Conservation (phyloP, 83 land plant genomes). For the Diphasiastrum complanatum region DNA sequence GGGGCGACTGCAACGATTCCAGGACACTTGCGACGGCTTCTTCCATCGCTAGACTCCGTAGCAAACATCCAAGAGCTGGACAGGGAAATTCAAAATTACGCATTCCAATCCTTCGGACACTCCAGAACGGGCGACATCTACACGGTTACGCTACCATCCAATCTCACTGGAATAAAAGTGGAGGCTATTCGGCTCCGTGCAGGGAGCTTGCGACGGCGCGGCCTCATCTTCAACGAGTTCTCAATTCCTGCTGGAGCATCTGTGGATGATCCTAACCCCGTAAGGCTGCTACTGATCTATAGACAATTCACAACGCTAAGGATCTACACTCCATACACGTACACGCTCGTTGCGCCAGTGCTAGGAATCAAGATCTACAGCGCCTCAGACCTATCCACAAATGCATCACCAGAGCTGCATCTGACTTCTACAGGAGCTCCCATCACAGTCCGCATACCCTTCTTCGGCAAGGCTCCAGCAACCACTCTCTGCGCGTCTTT, state of each 20-base stretch:
- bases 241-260: constrained; percentile 37
- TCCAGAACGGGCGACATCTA: constrained; percentile 6
- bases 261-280: constrained; percentile 40
- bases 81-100: no score
- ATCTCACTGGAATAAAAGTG: constrained; percentile 31
- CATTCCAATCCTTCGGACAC: no score
- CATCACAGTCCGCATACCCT: constrained; percentile 33
- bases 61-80: no score
- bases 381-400: constrained; percentile 45
- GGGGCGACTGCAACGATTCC: no score
- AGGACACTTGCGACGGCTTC: no score
- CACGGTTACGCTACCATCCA: constrained; percentile 28
- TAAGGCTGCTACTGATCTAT: constrained; percentile 59
- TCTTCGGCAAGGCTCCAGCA: constrained; percentile 6
- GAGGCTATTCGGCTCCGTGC: constrained; percentile 43
- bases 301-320: constrained; percentile 59
- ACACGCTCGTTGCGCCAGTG: constrained; percentile 42
- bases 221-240: constrained; percentile 38
- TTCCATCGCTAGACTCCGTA: no score
- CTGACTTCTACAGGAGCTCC: constrained; percentile 23
- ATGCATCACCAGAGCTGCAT: constrained; percentile 37
- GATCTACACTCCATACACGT: constrained; percentile 37
- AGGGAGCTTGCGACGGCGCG: constrained; percentile 46
- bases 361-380: constrained; percentile 62
- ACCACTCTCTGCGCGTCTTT: constrained; percentile 41